These are phyloP conservation scores for Hirsutella minnesotensis DNA, from an alignment of 2,329 filamentous ascomycete genomes.

Conservation along the genomic window DNA sequence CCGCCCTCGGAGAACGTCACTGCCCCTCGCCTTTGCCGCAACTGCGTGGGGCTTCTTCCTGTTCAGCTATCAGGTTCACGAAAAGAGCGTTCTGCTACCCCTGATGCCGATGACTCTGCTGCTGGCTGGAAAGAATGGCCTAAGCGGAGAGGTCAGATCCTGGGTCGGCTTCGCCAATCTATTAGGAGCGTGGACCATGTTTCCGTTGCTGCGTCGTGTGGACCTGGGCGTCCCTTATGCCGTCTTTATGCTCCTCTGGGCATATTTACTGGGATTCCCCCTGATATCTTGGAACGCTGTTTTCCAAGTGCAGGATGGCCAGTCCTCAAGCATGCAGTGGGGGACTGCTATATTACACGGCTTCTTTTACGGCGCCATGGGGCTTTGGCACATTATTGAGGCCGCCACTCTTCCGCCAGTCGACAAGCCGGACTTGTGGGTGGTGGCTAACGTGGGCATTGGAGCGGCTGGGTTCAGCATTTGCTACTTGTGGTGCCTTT, in stretches of 20 bases:
- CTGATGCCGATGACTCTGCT: conserved; percentile 88
- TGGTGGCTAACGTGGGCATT: conserved; percentile 78
- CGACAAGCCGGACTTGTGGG: conserved; percentile 86
- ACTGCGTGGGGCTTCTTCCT: conserved; percentile 96
- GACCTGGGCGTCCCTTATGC: conserved; percentile 75
- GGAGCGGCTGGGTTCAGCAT: conserved; percentile 76
- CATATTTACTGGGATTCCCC: conserved; percentile 78
- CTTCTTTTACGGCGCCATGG: conserved; percentile 66
- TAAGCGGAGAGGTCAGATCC: conserved; percentile 63
- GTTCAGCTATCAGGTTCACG: conserved; percentile 95
- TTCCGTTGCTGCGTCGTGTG: conserved; percentile 76
- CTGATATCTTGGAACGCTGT: conserved; percentile 64
- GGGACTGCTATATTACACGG: conserved; percentile 60
- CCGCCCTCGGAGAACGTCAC: conserved; percentile 61
- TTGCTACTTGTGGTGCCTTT: conserved; percentile 86
- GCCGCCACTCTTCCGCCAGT: conserved; percentile 54
- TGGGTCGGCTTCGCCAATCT: conserved; percentile 97
- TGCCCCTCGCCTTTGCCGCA: conserved; percentile 70
- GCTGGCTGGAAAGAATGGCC: conserved; percentile 63
- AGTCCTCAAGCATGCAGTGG: conserved; percentile 24
- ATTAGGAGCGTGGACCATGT: conserved; percentile 86
- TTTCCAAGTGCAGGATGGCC: conserved; percentile 40
- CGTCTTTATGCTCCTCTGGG: conserved; percentile 78
- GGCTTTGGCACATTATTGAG: conserved; percentile 70
- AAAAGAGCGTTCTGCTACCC: conserved; percentile 90